Base-by-base conservation (phyloP, 176 grass and related monocot species). In the Musa itinerans region DNA sequence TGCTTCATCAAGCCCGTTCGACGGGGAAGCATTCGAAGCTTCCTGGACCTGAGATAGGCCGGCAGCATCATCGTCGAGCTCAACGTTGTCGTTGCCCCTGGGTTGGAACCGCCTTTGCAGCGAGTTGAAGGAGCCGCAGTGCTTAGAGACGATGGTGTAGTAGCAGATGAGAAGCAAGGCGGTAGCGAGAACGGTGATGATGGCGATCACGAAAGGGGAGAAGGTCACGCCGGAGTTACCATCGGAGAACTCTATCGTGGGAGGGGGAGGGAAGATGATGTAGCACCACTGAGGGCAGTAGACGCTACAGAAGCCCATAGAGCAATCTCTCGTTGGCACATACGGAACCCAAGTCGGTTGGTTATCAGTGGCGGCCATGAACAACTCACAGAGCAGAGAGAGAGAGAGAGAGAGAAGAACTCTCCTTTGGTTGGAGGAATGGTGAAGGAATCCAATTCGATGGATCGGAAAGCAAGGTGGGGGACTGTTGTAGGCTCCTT, bases 251-350 rank as follows among this genome's bases (percentile, higher is more conserved):
- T 84, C 84, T 75, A 89, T 81, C 11, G 79, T 83, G 25, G 92
- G 92, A 69, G 92, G 92, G 2, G 92, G 92, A 64, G 92, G 87
- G 83, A 96, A 92, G 76, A 89, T 68, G 71, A 87, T 76, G 90
- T 93, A 98, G 84, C 94, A 98, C 94, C 94, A 98, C 83, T 98
- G 94, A 63, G 78, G 94, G 78, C 90, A 93, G 82, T 93, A 98
- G 67, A 83, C 84, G 78, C 88, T 93, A 74, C 94, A 98, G 27
- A 98, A 78, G 53, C 94, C 94, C 84, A 91, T 88, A 13, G 94
- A 91, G 78, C 94, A 98, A 27, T 98, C 94, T 67, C 80, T 76
- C 3, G 80, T 87, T 20, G 90, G 86, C 80, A 89, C 86, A 50
- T 89, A 91, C 55, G 94, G 90, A 59, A 91, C 83, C 90, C 86